phyloP scores from a whole-genome alignment of 192 early-diverging fungal species.

The Umbelopsis sp. region DNA sequence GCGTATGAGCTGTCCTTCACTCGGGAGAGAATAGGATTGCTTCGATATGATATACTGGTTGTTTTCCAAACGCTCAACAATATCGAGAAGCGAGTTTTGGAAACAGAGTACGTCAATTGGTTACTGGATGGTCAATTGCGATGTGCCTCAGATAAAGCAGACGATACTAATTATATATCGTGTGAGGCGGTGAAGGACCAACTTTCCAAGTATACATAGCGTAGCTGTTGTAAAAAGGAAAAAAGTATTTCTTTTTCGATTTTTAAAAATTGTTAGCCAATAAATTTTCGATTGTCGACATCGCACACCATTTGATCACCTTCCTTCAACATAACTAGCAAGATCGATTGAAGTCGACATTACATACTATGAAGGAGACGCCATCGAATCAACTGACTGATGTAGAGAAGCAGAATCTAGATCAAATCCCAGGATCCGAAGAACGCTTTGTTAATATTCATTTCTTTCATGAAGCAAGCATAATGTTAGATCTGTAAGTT shows the following conservation, averaged over 20 bases:
- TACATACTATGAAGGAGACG: neutral
- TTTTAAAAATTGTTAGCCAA: too few species aligned
- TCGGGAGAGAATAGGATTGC: conserved; percentile 47
- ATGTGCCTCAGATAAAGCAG: conserved; percentile 26
- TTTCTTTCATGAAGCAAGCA: conserved; percentile 31
- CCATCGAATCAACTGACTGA: conserved; percentile 1
- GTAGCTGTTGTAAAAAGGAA: neutral
- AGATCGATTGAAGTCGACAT: neutral
- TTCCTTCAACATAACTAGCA: neutral
- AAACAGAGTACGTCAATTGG: conserved; percentile 59
- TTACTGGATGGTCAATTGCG: conserved; percentile 45
- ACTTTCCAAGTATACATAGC: neutral
- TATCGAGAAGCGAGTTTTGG: conserved; percentile 44
- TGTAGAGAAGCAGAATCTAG: conserved; percentile 3
- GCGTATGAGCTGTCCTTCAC: conserved; percentile 47
- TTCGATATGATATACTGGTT: conserved; percentile 51
- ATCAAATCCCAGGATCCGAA: conserved; percentile 7
- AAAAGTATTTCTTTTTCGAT: neutral
- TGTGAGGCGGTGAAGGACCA: neutral
- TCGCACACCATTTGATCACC: too few species aligned
- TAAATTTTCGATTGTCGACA: too few species aligned
- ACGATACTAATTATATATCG: conserved; percentile 8
- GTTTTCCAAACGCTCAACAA: conserved; percentile 50
- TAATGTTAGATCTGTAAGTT: conserved; percentile 39
- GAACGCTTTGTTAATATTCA: conserved; percentile 9